A percentile compares a stretch with the other conserved stretches of the same genome.
These are phyloP conservation scores for Caryopteris hybrid DNA, from an alignment of 305 asterid species.

Conservation along the genomic window DNA sequence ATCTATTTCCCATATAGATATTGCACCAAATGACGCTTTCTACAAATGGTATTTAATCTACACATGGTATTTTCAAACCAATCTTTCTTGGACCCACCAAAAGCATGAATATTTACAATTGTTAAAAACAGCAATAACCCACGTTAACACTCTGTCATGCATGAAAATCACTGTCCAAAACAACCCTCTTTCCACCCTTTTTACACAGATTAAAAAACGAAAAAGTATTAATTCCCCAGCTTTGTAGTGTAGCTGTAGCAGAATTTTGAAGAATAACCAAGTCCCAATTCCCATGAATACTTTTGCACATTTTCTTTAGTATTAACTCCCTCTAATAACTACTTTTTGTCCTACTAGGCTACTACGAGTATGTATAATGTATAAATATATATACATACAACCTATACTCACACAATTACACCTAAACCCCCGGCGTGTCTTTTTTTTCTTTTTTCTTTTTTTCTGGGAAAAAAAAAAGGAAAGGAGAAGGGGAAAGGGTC, in stretches of 20 bases:
- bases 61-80: constrained; percentile 22
- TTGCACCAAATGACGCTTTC: constrained; percentile 16
- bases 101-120: constrained; percentile 9
- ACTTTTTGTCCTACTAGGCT: constrained; percentile 16
- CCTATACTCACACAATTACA: neutral
- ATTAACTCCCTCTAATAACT: constrained; percentile 9
- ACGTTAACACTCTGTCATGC: constrained; percentile 17
- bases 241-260: constrained; percentile 16
- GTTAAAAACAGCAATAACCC: neutral
- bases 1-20: constrained; percentile 13
- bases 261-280: neutral
- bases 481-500: neutral
- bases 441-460: neutral
- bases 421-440: neutral
- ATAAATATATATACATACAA: neutral
- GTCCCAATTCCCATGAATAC: neutral
- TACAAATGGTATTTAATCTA: constrained; percentile 11
- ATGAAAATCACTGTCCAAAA: constrained; percentile 23
- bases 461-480: too few relatives aligned
- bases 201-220: constrained; percentile 14
- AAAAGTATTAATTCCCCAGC: constrained; percentile 9
- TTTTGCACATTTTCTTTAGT: neutral
- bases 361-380: too few relatives aligned
- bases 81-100: constrained; percentile 25
- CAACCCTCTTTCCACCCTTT: constrained; percentile 10